Conservation (phyloP, 2,329 filamentous ascomycete species). For the Aspergillus clavatus region DNA sequence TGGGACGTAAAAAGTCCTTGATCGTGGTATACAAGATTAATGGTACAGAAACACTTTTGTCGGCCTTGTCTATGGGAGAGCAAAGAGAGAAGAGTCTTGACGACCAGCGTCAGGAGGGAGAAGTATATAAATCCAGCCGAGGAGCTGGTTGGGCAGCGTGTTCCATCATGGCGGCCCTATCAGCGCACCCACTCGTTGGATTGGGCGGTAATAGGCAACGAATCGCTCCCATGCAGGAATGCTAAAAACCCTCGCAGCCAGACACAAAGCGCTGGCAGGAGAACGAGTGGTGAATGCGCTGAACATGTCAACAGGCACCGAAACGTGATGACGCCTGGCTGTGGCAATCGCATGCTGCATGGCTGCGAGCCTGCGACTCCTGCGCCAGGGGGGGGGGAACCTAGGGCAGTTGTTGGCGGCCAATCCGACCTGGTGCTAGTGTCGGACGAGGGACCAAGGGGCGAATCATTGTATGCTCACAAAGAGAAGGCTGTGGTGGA, state of each 20-base stretch:
- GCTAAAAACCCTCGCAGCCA: constrained; percentile 14
- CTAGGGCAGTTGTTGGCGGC: neutral
- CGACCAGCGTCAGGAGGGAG: constrained; percentile 1
- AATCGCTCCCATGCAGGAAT: constrained; percentile 15
- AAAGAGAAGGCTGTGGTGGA: neutral
- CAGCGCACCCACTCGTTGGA: constrained; percentile 13
- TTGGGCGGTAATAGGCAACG: constrained; percentile 22
- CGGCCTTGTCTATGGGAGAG: neutral
- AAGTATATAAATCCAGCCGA: constrained; percentile 13
- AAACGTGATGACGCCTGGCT: constrained; percentile 4
- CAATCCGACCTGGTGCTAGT: neutral
- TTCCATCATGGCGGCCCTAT: constrained; percentile 17
- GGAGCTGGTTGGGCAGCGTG: constrained; percentile 20
- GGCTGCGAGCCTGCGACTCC: neutral
- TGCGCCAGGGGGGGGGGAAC: neutral
- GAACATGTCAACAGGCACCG: constrained; percentile 14
- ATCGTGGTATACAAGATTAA: neutral
- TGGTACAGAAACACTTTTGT: neutral
- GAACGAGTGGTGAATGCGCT: constrained; percentile 11
- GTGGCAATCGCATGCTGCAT: neutral
- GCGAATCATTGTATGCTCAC: neutral
- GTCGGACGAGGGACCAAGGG: neutral
- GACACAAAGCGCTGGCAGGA: constrained; percentile 7
- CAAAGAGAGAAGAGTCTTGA: neutral
- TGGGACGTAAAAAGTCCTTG: neutral